A percentile compares a stretch with the other conserved stretches of the same genome.
Evolutionary conservation across 2,329 filamentous ascomycete genomes (phyloP).

Genomic region (Cordyceps fumosorosea): DNA sequence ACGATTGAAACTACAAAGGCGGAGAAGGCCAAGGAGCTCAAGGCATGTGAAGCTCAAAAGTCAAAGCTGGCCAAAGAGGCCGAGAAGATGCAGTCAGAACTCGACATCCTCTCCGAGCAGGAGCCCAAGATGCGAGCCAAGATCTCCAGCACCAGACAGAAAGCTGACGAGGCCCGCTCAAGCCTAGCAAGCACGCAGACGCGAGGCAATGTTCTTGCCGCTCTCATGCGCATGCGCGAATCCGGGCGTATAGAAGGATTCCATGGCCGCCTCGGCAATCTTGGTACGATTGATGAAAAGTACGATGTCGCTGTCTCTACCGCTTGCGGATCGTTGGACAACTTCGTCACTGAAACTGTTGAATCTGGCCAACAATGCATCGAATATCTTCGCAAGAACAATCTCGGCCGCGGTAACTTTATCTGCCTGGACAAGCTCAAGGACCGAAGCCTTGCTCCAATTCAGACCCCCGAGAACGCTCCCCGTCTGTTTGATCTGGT

Average conservation of each 20-base stretch:
- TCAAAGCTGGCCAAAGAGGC: constrained; percentile 67
- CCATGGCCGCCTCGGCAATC: constrained; percentile 87
- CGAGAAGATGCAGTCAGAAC: constrained; percentile 62
- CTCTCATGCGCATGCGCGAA: constrained; percentile 89
- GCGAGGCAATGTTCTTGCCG: constrained; percentile 84
- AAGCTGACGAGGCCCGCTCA: constrained; percentile 90
- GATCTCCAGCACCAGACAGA: constrained; percentile 84
- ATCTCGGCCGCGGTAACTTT: constrained; percentile 92
- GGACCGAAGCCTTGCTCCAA: constrained; percentile 66
- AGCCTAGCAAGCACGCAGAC: constrained; percentile 87
- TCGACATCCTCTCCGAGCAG: constrained; percentile 64
- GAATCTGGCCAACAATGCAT: constrained; percentile 97
- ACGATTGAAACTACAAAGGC: constrained; percentile 64
- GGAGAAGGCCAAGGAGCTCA: constrained; percentile 66
- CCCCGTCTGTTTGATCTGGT: constrained; percentile 91
- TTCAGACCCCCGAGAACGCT: constrained; percentile 86
- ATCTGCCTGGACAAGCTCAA: constrained; percentile 89
- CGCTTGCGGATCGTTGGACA: constrained; percentile 83
- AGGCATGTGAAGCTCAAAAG: constrained; percentile 69
- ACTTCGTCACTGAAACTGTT: constrained; percentile 94
- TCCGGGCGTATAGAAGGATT: constrained; percentile 96
- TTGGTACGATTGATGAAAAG: constrained; percentile 86
- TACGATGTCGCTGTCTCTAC: constrained; percentile 99
- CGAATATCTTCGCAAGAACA: constrained; percentile 94
- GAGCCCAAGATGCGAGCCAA: constrained; percentile 79